phyloP scores from a whole-genome alignment of 2,329 filamentous ascomycete genomes.

The Phialocephala sp. region DNA sequence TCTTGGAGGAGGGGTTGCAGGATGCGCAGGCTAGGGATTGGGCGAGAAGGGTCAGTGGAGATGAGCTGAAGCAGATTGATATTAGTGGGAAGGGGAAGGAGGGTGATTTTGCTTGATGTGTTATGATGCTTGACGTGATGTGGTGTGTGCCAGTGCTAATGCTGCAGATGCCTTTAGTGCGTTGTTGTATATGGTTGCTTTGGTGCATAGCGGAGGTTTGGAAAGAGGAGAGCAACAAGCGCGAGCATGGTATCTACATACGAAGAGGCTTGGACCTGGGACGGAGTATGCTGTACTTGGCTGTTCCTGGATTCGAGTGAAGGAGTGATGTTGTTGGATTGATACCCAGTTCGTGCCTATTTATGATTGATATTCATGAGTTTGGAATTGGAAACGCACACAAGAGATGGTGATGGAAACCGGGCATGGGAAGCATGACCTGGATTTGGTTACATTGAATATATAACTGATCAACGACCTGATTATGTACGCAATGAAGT shows the following conservation, averaged over 20 bases:
- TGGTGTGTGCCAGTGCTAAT: too few relatives aligned
- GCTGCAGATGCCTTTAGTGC: background rate
- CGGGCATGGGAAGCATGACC: background rate
- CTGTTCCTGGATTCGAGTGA: background rate
- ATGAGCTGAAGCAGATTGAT: constrained; percentile 11
- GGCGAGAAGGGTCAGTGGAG: constrained; percentile 12
- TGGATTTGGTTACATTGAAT: background rate
- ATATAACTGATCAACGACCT: background rate
- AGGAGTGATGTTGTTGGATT: background rate
- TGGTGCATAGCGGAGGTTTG: background rate
- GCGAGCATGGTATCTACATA: background rate
- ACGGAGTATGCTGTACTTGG: background rate
- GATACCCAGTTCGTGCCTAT: constrained; percentile 7
- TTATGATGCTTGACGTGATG: background rate
- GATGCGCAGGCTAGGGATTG: constrained; percentile 10
- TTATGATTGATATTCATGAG: background rate
- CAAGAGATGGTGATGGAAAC: background rate
- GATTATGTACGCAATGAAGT: too few relatives aligned
- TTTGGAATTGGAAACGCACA: background rate
- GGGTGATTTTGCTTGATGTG: background rate
- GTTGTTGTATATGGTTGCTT: constrained; percentile 2
- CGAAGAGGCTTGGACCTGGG: background rate
- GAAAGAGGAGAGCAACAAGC: background rate
- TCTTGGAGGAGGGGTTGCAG: constrained; percentile 2
- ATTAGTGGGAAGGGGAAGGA: background rate